Evolutionary conservation across 768 basidiomycete genomes (phyloP).

Genomic region (Termitomyces sp.): DNA sequence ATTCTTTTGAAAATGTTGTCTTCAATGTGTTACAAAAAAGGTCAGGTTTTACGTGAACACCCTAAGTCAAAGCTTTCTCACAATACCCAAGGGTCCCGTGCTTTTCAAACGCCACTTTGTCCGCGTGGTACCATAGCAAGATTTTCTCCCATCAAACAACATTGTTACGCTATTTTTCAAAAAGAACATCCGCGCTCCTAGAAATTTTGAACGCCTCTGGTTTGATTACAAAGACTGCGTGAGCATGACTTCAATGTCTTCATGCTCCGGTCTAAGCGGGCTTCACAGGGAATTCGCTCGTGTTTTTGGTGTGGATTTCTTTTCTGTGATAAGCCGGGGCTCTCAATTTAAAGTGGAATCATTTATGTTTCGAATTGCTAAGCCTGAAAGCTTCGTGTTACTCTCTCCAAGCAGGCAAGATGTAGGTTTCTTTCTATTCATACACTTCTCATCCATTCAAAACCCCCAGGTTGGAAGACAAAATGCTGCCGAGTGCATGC

Average conservation of each 20-base stretch:
- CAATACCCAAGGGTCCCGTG: slow-evolving; percentile 60
- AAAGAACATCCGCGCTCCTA: slow-evolving; percentile 64
- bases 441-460: background rate
- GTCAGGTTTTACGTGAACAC: slow-evolving; percentile 36
- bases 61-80: background rate
- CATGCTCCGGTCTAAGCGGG: background rate
- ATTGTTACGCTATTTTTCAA: slow-evolving; percentile 60
- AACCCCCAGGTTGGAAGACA: slow-evolving; percentile 79
- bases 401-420: slow-evolving; percentile 86
- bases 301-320: slow-evolving; percentile 96
- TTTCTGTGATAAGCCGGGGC: slow-evolving; percentile 89
- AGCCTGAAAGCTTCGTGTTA: slow-evolving; percentile 90
- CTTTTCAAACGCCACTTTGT: slow-evolving; percentile 60
- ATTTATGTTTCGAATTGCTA: slow-evolving; percentile 96
- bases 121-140: slow-evolving; percentile 62
- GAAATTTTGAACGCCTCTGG: slow-evolving; percentile 82
- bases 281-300: slow-evolving; percentile 88
- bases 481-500: slow-evolving; percentile 95
- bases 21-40: slow-evolving; percentile 77
- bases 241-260: slow-evolving; percentile 21
- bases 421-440: slow-evolving; percentile 37
- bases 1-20: slow-evolving; percentile 87
- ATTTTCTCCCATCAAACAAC: slow-evolving; percentile 50
- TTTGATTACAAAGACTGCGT: slow-evolving; percentile 89
- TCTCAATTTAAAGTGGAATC: slow-evolving; percentile 99